Evolutionary conservation across 257 asterid species (phyloP), one percentile per base, ranked within the genome.

Genomic region (Cordia subcordata): DNA sequence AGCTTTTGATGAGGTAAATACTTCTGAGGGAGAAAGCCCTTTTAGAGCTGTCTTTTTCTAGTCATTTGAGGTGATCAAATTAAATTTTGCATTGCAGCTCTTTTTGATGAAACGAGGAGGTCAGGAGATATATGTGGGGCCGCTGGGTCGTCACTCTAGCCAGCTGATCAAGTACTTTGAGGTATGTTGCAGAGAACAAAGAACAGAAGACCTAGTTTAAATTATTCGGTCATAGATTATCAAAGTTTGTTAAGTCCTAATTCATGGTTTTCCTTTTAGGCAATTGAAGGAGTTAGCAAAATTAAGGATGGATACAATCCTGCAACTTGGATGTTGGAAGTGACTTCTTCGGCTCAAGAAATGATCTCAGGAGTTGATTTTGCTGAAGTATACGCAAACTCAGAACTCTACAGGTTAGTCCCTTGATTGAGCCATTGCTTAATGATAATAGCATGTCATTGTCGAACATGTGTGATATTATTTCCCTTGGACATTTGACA

Each of bases 321-420:
- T 13, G 86, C 93, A 60, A 79, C 89, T 15, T 84, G 89, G 93
- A 84, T 84, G 89, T 64, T 82, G 40, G 93, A 84, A 69, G 78
- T 73, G 39, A 72, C 86, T 39, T 51, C 81, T 42, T 51, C 80
- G 5, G 62, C 80, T 8, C 75, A 75, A 55, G 84, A 78, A 59
- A 60, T 62, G 72, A 58, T 70, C 21, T 60, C 73, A 58, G 90
- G 84, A 0, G 32, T 77, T 0, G 78, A 77, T 72, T 79, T 82
- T 44, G 58, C 72, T 13, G 70, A 75, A 13, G 53, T 60, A 9
- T 82, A 79, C 61, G 80, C 68, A 53, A 80, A 67, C 49, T 79
- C 90, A 6, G 83, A 77, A 17, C 53, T 79, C 59, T 72, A 75
- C 75, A 62, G 77, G 85, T 77, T 51, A 42, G 62, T 57, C 27